Evolutionary conservation across 1,139 yeast genomes (phyloP).

Genomic region (Yamadazyma sp.): DNA sequence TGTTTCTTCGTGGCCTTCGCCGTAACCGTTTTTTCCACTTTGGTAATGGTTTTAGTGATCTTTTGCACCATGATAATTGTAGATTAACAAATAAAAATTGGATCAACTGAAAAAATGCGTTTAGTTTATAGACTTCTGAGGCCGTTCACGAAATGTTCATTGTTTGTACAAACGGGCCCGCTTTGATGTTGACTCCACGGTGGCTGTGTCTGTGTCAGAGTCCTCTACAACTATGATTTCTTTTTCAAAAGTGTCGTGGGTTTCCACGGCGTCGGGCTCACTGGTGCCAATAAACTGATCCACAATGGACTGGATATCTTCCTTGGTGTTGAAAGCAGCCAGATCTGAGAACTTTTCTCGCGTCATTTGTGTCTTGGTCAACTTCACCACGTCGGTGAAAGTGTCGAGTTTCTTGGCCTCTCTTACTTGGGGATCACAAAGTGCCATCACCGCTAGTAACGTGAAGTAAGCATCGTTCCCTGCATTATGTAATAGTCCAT

Average conservation of each 20-base stretch:
- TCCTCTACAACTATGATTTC: no score
- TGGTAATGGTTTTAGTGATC: background rate
- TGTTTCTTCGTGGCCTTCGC: background rate
- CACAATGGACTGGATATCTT: background rate
- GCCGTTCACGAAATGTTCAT: no score
- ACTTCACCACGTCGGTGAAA: constrained; percentile 14
- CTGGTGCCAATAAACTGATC: background rate
- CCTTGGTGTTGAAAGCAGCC: constrained; percentile 6
- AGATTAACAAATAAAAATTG: no score
- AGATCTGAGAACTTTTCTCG: constrained; percentile 14
- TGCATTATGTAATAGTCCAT: constrained; percentile 73
- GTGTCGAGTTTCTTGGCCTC: constrained; percentile 18
- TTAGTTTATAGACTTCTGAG: background rate
- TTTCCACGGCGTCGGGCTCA: background rate
- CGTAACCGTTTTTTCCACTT: background rate
- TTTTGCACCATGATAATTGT: background rate
- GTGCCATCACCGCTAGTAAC: constrained; percentile 50
- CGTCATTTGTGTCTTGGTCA: constrained; percentile 4
- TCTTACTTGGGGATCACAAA: constrained; percentile 51
- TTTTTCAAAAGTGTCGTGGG: no score
- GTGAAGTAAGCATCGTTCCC: constrained; percentile 83
- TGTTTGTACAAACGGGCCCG: background rate
- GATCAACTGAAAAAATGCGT: background rate
- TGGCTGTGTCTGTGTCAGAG: no score
- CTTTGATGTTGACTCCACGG: no score